These are phyloP conservation scores for Pharnaceum exiguum DNA, from an alignment of 148 eudicot genomes.

Conservation along the genomic window DNA sequence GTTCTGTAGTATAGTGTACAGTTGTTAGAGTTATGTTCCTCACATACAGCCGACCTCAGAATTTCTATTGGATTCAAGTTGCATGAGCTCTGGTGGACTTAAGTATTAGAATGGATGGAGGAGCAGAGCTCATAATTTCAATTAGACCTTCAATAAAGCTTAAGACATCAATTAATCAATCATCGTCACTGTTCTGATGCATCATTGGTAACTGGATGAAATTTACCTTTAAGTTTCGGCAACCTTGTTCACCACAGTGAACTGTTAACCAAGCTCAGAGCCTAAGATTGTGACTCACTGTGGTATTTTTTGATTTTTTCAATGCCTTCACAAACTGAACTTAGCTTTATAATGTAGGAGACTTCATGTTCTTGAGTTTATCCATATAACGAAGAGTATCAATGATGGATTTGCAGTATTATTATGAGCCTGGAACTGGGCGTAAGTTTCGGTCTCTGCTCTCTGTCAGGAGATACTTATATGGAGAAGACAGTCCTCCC, in stretches of 20 bases:
- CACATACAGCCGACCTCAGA: too few species aligned
- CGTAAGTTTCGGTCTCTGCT: constrained; percentile 57
- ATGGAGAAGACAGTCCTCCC: constrained; percentile 36
- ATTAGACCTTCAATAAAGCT: too few species aligned
- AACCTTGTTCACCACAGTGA: not conserved
- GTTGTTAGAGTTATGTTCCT: too few species aligned
- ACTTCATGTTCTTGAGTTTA: not conserved
- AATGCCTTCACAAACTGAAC: not conserved
- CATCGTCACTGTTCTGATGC: not conserved
- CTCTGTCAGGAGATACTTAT: constrained; percentile 50
- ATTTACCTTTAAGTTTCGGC: not conserved
- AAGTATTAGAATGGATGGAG: too few species aligned
- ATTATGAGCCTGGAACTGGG: constrained; percentile 84
- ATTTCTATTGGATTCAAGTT: too few species aligned
- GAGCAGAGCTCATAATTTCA: too few species aligned
- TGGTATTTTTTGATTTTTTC: not conserved
- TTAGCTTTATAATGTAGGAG: too few species aligned
- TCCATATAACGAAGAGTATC: not conserved
- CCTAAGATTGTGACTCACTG: not conserved
- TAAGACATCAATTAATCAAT: too few species aligned
- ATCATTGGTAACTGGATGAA: not conserved
- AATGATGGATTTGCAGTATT: constrained; percentile 45
- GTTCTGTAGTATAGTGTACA: too few species aligned
- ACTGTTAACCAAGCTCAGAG: not conserved
- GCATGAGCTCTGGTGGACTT: too few species aligned